Base-by-base conservation (phyloP, 768 basidiomycete genomes). In the Podaxis pistillaris region DNA sequence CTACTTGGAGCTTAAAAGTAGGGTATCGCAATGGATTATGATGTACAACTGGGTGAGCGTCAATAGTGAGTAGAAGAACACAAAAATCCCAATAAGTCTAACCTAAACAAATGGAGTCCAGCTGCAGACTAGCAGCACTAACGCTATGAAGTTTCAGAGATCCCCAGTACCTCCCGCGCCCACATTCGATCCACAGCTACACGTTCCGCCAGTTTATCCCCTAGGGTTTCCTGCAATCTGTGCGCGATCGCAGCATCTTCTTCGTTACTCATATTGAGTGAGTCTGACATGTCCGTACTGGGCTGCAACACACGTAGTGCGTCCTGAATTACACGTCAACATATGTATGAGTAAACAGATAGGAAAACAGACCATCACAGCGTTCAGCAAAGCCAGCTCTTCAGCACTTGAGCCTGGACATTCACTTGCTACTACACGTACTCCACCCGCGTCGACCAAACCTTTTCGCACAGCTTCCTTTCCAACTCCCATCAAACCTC, bases 381-480 rank as follows among this genome's bases (percentile, higher is more conserved):
- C 82, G 26, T 81, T 76, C 2, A 85, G 80, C 6, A 92, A 76
- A 9, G 76, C 69, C 19, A 75, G 76, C 13, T 78, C 74, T 54
- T 83, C 83, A 3, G 60, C 65, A 28, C 67, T 72, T 26, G 74
- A 72, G n/a, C 68, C 72, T 36, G 77, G 73, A 64, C 83, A 87
- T 70, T 92, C 91, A 44, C 81, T 85, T 2, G 88, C 90, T 3
- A 94, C 83, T 4, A 90, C 83, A 58, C 83, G 86, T 5, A 89
- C 89, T 15, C 92, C 93, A 2, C 90, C 89, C 19, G 90, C 88
- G 65, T 91, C 90, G 1, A 94, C 81, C 11, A 94, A 76, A 0
- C 93, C 93, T 72, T 93, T 91, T 41, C 90, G 76, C 7, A 94
- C 85, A 9, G 93, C 93, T 65, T 93, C 91, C 68, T 91, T 88